Conservation (phyloP, 768 basidiomycete species). For the Mrakia frigida region DNA sequence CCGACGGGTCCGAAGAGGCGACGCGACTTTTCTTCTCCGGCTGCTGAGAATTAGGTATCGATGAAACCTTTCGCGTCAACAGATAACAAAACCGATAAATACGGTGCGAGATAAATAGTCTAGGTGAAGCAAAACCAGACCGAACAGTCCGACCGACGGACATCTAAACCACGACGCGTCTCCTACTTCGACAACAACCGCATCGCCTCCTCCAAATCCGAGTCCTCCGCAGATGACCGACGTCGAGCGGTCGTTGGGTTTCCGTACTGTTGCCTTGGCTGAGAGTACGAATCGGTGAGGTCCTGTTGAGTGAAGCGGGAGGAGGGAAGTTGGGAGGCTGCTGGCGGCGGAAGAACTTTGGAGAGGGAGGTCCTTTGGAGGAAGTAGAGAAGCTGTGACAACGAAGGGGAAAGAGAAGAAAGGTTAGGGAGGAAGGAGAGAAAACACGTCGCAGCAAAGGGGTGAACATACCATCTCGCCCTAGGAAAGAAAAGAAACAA, state of each 20-base stretch:
- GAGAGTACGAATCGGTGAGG: conserved; percentile 23
- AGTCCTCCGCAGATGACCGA: not conserved
- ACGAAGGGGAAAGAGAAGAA: not conserved
- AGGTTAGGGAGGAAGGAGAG: not conserved
- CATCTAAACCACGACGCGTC: too few relatives aligned
- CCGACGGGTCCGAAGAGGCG: too few relatives aligned
- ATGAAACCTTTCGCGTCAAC: too few relatives aligned
- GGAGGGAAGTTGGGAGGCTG: not conserved
- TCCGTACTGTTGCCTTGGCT: conserved; percentile 1
- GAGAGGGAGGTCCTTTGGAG: not conserved
- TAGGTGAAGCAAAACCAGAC: too few relatives aligned
- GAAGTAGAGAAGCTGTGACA: conserved; percentile 20
- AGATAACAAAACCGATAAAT: too few relatives aligned
- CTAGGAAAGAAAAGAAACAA: not conserved
- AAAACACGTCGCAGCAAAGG: not conserved
- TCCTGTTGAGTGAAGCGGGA: conserved; percentile 14
- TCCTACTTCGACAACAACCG: not conserved
- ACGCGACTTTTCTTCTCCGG: too few relatives aligned
- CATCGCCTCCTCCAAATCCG: not conserved
- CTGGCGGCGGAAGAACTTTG: not conserved
- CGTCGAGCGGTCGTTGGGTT: not conserved
- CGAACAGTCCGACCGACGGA: too few relatives aligned
- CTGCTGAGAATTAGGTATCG: too few relatives aligned
- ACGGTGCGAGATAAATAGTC: too few relatives aligned
- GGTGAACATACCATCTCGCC: conserved; percentile 21